Evolutionary conservation across 768 basidiomycete species (phyloP).

Genomic region (Tremella mesenterica): DNA sequence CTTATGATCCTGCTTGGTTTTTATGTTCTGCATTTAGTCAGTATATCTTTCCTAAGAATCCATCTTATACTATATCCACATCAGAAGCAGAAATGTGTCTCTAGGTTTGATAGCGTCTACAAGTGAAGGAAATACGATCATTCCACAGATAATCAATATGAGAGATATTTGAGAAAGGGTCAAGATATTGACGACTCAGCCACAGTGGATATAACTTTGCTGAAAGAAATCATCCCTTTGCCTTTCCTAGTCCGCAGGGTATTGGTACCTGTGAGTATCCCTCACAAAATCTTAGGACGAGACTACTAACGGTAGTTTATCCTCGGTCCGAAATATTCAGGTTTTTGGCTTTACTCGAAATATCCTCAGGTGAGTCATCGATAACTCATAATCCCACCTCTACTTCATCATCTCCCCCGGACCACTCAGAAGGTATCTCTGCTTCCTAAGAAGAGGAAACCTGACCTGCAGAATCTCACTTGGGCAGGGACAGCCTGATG

Average conservation of each 20-base stretch:
- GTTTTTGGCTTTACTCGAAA: constrained; percentile 12
- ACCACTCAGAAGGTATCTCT: no score
- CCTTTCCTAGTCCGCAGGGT: constrained; percentile 11
- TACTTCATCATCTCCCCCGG: not conserved
- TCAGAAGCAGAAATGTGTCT: no score
- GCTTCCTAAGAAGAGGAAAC: no score
- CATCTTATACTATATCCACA: no score
- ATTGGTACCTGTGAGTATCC: constrained; percentile 12
- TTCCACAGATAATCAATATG: no score
- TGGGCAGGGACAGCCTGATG: not conserved
- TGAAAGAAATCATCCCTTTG: constrained; percentile 7
- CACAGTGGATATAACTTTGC: not conserved
- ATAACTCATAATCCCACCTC: not conserved
- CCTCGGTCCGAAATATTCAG: constrained; percentile 5
- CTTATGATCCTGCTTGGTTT: constrained; percentile 18
- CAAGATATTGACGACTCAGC: not conserved
- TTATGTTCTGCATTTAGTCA: constrained; percentile 9
- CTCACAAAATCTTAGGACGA: not conserved
- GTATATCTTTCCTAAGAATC: not conserved
- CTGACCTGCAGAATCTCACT: not conserved
- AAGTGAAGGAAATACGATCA: no score
- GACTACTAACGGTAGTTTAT: constrained; percentile 12
- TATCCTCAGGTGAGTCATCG: constrained; percentile 13
- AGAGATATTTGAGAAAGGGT: not conserved
- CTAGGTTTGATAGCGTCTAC: no score